Evolutionary conservation across 371 early-diverging fungal genomes (phyloP).

Genomic region (Rhizopus delemar): DNA sequence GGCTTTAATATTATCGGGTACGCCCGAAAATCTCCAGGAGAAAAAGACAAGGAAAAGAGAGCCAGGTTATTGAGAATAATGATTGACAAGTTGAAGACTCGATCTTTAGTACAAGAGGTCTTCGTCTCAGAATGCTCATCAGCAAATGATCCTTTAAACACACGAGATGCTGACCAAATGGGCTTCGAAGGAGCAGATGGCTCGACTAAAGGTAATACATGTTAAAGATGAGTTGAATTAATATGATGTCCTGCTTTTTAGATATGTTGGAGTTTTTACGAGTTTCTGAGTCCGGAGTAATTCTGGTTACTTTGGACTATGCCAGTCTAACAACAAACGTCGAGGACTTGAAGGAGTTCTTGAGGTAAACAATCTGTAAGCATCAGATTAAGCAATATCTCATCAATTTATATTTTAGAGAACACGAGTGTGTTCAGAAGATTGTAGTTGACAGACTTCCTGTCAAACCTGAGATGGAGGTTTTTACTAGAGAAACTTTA

Average conservation of each 20-base stretch:
- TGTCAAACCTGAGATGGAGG: constrained; percentile 17
- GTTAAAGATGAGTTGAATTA: constrained; percentile 21
- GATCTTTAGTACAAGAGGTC: constrained; percentile 10
- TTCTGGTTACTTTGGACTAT: constrained; percentile 17
- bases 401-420: constrained; percentile 18
- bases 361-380: constrained; percentile 19
- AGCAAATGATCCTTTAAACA: constrained; percentile 12
- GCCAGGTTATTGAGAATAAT: background rate
- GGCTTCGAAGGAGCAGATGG: constrained; percentile 13
- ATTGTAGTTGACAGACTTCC: constrained; percentile 22
- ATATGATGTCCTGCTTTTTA: constrained; percentile 19
- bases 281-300: constrained; percentile 15
- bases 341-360: constrained; percentile 21
- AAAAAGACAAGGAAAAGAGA: constrained; percentile 8
- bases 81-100: constrained; percentile 13
- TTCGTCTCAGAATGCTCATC: constrained; percentile 12
- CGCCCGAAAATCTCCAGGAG: constrained; percentile 3
- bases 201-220: constrained; percentile 16
- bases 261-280: constrained; percentile 16
- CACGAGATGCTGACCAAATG: constrained; percentile 8
- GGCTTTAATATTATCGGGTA: background rate
- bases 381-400: constrained; percentile 18
- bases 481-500: constrained; percentile 17
- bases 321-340: constrained; percentile 13
- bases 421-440: constrained; percentile 12